These are phyloP conservation scores for Rhynchosporium secalis DNA, from an alignment of 2,329 filamentous ascomycete genomes.

Conservation along the genomic window DNA sequence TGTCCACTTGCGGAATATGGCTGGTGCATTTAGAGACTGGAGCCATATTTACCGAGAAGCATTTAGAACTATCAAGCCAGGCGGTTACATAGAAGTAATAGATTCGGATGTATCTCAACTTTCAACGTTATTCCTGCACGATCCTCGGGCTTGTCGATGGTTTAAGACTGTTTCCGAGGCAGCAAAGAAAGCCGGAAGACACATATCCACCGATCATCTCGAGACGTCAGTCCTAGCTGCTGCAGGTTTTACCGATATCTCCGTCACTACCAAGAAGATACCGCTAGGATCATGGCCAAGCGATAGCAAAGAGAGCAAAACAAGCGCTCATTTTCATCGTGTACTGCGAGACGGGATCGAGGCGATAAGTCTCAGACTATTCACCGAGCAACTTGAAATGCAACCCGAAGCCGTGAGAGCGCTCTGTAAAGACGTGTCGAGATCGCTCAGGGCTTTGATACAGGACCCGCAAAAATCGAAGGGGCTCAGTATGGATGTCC, in stretches of 20 bases:
- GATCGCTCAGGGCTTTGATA: conserved; percentile 26
- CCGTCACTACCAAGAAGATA: conserved; percentile 31
- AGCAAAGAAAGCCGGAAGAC: conserved; percentile 28
- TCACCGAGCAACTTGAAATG: conserved; percentile 36
- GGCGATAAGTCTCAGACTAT: conserved; percentile 30
- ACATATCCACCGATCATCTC: conserved; percentile 29
- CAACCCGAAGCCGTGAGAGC: conserved; percentile 30
- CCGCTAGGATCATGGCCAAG: conserved; percentile 42
- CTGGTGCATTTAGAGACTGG: conserved; percentile 59
- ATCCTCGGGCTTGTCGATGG: conserved; percentile 22
- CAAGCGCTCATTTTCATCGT: conserved; percentile 35
- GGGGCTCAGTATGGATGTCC: conserved; percentile 32
- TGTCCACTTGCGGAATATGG: conserved; percentile 59
- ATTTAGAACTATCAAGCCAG: conserved; percentile 41
- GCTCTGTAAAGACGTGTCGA: conserved; percentile 21
- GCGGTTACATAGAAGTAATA: conserved; percentile 39
- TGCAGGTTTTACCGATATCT: conserved; percentile 48
- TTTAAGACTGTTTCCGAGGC: conserved; percentile 26
- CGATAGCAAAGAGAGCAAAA: conserved; percentile 33
- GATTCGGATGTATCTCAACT: conserved; percentile 35
- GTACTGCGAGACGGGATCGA: conserved; percentile 33
- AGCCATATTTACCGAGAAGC: conserved; percentile 54
- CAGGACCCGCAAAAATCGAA: conserved; percentile 28
- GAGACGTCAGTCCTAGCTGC: conserved; percentile 35
- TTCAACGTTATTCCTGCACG: conserved; percentile 25